Conservation (phyloP, 441 rosid species). For the Gossypium aridum region DNA sequence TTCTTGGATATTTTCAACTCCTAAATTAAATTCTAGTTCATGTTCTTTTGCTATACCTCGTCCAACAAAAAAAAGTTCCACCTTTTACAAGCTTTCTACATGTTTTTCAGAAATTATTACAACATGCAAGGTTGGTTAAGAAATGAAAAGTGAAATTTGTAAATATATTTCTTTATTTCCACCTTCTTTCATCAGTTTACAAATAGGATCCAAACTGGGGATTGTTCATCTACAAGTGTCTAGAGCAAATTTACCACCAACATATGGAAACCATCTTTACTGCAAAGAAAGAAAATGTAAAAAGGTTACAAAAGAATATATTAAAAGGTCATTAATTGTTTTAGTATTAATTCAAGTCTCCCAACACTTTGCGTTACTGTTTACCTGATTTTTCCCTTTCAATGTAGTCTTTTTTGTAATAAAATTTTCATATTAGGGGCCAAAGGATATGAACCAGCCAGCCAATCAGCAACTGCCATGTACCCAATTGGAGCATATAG, state of each 20-base stretch:
- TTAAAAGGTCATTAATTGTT: background rate
- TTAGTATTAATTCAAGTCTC: background rate
- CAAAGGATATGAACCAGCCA: background rate
- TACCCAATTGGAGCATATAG: background rate
- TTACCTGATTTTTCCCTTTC: background rate
- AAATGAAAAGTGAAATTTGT: no score
- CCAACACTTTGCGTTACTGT: background rate
- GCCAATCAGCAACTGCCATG: background rate
- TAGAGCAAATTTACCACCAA: no score
- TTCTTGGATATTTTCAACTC: background rate
- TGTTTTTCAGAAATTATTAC: no score
- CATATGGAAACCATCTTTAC: background rate
- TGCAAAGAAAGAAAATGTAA: background rate
- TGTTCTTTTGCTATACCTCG: background rate
- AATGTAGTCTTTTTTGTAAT: no score
- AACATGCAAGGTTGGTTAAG: no score
- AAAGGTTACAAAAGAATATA: background rate
- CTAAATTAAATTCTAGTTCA: background rate
- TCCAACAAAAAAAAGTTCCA: background rate
- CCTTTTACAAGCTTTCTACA: no score
- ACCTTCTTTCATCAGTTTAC: background rate
- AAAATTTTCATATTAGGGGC: no score
- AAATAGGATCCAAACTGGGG: background rate
- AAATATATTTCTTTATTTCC: background rate
- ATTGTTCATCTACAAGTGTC: background rate